A percentile compares a stretch with the other conserved stretches of the same genome.
Conservation (phyloP, 345 rosid species). For the Atalantia buxifolia region DNA sequence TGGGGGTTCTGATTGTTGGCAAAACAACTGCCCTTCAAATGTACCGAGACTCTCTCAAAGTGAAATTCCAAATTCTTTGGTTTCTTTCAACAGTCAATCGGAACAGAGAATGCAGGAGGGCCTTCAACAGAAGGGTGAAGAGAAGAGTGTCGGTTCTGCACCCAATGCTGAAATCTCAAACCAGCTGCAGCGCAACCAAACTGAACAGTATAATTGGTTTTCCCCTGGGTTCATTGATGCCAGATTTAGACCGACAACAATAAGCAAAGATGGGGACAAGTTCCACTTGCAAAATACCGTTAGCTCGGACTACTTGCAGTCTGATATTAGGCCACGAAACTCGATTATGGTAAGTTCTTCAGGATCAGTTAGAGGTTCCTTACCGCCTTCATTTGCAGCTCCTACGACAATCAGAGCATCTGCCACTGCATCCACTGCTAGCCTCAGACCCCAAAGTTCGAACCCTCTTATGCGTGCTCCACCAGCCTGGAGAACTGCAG, state of each 20-base stretch:
- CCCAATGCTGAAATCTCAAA: conserved; percentile 4
- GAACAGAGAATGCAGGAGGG: conserved; percentile 7
- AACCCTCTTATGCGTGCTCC: neutral
- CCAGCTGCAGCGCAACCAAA: conserved; percentile 10
- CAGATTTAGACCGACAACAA: conserved; percentile 8
- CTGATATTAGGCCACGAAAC: conserved; percentile 2
- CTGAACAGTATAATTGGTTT: neutral
- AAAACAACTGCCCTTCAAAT: conserved; percentile 9
- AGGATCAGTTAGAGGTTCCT: neutral
- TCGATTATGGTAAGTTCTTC: neutral
- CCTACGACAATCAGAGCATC: conserved; percentile 8
- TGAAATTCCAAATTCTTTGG: neutral
- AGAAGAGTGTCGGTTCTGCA: neutral
- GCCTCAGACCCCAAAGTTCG: conserved; percentile 7
- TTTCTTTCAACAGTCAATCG: neutral
- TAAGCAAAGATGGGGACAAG: neutral
- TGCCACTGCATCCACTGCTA: neutral
- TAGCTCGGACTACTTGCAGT: neutral
- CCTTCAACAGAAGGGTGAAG: neutral
- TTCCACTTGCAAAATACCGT: neutral
- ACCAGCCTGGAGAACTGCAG: conserved; percentile 2
- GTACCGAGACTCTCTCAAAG: neutral
- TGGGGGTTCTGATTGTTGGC: conserved; percentile 5
- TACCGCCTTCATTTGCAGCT: conserved; percentile 12
- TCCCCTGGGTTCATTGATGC: conserved; percentile 1